These are phyloP conservation scores for Hypoxylon sp. DNA, from an alignment of 2,329 filamentous ascomycete genomes.

Conservation along the genomic window DNA sequence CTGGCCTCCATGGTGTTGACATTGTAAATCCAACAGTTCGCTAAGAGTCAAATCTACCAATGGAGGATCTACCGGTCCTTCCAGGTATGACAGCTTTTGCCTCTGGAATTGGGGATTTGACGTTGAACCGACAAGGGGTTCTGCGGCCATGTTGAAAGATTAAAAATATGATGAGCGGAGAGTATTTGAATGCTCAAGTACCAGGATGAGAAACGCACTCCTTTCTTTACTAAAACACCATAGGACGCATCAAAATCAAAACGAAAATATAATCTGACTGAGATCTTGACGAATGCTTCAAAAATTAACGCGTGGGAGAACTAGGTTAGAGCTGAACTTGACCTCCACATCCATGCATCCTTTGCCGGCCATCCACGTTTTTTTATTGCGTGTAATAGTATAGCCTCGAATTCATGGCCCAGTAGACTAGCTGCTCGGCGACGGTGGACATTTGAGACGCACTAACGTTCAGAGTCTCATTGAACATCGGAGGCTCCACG, in stretches of 20 bases:
- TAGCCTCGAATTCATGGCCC: conserved; percentile 2
- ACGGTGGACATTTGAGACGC: background rate
- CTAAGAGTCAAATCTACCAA: conserved; percentile 76
- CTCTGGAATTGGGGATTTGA: conserved; percentile 34
- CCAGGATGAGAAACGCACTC: no score
- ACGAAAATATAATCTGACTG: no score
- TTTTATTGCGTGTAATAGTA: background rate
- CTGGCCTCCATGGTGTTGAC: conserved; percentile 67
- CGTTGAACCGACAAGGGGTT: conserved; percentile 33
- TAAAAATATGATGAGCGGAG: background rate
- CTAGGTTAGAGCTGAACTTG: conserved; percentile 12
- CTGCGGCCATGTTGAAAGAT: conserved; percentile 40
- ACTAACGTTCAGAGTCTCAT: background rate
- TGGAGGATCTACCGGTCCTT: conserved; percentile 73
- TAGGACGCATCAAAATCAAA: no score
- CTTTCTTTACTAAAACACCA: no score
- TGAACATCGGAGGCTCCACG: background rate
- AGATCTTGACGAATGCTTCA: conserved; percentile 4
- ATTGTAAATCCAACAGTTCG: conserved; percentile 76
- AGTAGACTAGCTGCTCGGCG: background rate
- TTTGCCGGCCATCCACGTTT: background rate
- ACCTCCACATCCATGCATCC: conserved; percentile 18
- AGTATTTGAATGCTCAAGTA: no score
- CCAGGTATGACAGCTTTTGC: conserved; percentile 65
- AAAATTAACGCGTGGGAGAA: conserved; percentile 3